Evolutionary conservation across 1,139 yeast species (phyloP), one percentile per base, ranked within the genome.

Genomic region (Pneumocystis wakefieldiae): DNA sequence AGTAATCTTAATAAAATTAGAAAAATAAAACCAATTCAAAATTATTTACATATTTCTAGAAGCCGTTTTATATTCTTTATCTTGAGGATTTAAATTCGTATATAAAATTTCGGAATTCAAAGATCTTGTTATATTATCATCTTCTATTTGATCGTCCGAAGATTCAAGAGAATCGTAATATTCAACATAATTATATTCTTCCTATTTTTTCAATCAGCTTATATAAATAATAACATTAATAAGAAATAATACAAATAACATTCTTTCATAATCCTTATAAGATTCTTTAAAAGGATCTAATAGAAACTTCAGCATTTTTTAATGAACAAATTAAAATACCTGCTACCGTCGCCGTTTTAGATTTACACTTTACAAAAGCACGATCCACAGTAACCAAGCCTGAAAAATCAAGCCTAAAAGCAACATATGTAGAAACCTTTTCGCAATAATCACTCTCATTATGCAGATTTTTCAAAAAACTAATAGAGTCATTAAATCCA

Each of bases 31-130:
- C 41, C 67, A 65, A 59, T 70, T 74, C 60, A 73, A 64, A 3
- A 67, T 64, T 28, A 68, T 66, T 61, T 73, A 68, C 35, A 73
- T 68, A 7, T 69, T 62, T n/a, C 66, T 64, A 1, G 76, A 70
- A 15, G 67, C 59, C 39, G 67, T 68, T 64, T 73, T 73, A 10
- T 73, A 68, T 14, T 70, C 70, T 24, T 70, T 62, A 28, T 74
- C 74, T 71, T 73, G 67, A 36, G 75, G 75, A 28, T 72, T 67
- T 28, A 71, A 64, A 1, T 72, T 73, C 19, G 60, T 42, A 62
- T 68, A 68, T 39, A 17, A 59, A 10, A 58, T 57, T 19, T 67
- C 67, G 61, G 67, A 48, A 62, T 68, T 70, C 62, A 66, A 58
- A 24, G 69, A 48, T 41, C 69, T 65, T 59, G 61, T 59, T 61